A percentile compares a stretch with the other conserved stretches of the same genome.
Conservation (phyloP, 2,329 filamentous ascomycete genomes). For the Ciborinia camelliae region DNA sequence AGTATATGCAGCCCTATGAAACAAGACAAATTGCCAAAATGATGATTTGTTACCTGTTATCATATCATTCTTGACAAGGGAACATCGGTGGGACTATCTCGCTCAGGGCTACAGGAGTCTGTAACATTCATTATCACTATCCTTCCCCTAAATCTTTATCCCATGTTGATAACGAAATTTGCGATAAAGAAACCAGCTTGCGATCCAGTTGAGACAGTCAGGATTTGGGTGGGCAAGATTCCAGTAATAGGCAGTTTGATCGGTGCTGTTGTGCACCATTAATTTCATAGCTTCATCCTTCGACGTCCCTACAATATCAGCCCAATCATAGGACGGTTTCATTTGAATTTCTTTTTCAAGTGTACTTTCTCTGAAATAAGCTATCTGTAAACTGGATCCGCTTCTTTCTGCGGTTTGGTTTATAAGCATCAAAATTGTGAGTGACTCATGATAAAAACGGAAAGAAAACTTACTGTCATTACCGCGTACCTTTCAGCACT, state of each 20-base stretch:
- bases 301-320: constrained; percentile 32
- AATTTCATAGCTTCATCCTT: constrained; percentile 33
- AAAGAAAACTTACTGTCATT: constrained; percentile 33
- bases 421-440: not conserved
- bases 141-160: too few species aligned
- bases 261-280: constrained; percentile 26
- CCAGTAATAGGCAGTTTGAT: constrained; percentile 33
- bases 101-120: too few species aligned
- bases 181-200: constrained; percentile 37
- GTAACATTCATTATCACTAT: too few species aligned
- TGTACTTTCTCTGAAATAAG: constrained; percentile 32
- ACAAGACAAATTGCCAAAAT: too few species aligned
- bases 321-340: constrained; percentile 35
- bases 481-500: constrained; percentile 29
- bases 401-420: constrained; percentile 32
- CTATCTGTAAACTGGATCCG: constrained; percentile 33
- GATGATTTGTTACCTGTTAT: too few species aligned
- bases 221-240: constrained; percentile 24
- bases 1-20: too few species aligned
- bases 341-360: constrained; percentile 34
- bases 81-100: too few species aligned
- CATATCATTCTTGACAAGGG: too few species aligned
- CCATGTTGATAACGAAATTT: too few species aligned
- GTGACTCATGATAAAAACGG: not conserved
- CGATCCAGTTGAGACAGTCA: constrained; percentile 36